Percentiles rank a stretch among this genome's conserved stretches.
Conservation (phyloP, 2,329 filamentous ascomycete genomes). For the Penicillium sp. region DNA sequence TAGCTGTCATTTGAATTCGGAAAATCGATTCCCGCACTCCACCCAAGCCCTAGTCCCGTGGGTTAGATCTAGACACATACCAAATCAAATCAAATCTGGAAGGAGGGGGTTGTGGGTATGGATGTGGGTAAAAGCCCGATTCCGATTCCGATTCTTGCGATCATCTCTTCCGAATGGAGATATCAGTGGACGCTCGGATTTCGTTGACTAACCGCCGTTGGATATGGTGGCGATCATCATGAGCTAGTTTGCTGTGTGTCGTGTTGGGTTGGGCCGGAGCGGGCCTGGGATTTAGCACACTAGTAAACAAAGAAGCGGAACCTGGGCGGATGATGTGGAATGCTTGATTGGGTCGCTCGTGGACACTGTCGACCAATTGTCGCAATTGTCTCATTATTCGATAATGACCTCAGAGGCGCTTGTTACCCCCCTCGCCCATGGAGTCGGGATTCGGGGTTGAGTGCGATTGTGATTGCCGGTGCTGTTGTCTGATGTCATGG, state of each 20-base stretch:
- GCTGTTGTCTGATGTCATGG: neutral
- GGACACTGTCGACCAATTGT: neutral
- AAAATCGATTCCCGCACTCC: neutral
- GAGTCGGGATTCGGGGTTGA: neutral
- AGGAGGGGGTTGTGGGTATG: neutral
- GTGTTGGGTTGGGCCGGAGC: neutral
- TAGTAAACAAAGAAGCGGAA: neutral
- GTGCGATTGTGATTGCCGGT: neutral
- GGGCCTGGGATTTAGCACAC: neutral
- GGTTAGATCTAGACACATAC: neutral
- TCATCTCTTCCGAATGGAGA: neutral
- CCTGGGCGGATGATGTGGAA: neutral
- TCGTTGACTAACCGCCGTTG: neutral
- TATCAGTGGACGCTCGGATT: neutral
- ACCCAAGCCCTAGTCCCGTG: neutral
- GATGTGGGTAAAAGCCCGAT: neutral
- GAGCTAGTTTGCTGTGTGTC: neutral
- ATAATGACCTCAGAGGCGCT: constrained; percentile 1
- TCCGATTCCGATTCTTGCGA: neutral
- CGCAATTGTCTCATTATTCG: neutral
- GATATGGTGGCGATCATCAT: neutral
- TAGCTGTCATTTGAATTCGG: neutral
- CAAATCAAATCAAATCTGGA: neutral
- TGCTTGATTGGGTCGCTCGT: neutral
- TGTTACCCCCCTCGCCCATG: neutral